A percentile compares a stretch with the other conserved stretches of the same genome.
Conservation (phyloP, 306 rosid species). For the Fagus sylvatica region DNA sequence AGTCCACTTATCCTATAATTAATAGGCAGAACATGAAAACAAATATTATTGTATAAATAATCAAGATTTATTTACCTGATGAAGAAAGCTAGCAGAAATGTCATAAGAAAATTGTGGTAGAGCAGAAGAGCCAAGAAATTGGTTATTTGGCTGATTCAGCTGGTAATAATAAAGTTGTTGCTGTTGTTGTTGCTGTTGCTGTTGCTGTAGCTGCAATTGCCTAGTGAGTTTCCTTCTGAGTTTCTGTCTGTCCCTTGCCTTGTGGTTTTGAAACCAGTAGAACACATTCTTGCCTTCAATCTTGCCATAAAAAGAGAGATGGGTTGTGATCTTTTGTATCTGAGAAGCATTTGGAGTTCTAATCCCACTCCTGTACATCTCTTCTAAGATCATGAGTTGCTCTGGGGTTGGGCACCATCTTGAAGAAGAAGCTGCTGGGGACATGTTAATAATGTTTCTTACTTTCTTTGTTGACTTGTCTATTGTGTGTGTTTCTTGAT, state of each 20-base stretch:
- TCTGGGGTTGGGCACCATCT: conserved; percentile 97
- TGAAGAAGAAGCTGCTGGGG: conserved; percentile 60
- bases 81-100: conserved; percentile 37
- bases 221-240: conserved; percentile 72
- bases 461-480: not conserved
- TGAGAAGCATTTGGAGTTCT: conserved; percentile 87
- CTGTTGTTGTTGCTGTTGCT: conserved; percentile 52
- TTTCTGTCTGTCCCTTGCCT: conserved; percentile 92
- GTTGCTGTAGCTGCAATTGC: conserved; percentile 71
- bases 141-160: conserved; percentile 36
- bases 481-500: conserved; percentile 13
- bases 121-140: conserved; percentile 32
- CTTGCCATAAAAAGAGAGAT: conserved; percentile 84
- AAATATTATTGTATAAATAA: not conserved
- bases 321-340: conserved; percentile 82
- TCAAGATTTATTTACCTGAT: conserved; percentile 42
- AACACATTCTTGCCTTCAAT: conserved; percentile 93
- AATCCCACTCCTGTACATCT: conserved; percentile 72
- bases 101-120: conserved; percentile 37
- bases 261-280: conserved; percentile 98
- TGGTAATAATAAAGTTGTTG: conserved; percentile 24
- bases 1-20: too few species aligned
- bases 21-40: too few species aligned
- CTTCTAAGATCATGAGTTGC: conserved; percentile 88
- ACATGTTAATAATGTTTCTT: conserved; percentile 34